Conservation (phyloP, 306 rosid genomes). For the Begonia peltatifolia region DNA sequence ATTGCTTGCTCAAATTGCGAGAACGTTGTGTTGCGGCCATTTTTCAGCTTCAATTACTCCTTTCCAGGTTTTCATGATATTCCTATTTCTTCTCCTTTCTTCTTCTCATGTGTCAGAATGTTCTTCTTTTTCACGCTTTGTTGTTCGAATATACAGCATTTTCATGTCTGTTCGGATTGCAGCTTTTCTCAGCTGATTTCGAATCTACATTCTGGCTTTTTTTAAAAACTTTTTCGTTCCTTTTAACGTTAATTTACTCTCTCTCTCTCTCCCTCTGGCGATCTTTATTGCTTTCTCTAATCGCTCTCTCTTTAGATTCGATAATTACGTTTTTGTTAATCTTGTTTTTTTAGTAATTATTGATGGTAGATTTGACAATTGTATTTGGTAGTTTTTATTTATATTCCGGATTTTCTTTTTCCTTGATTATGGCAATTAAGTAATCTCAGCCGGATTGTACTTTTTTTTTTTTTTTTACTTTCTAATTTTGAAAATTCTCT, state of each 20-base stretch:
- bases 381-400: no score
- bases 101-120: slow-evolving; percentile 6
- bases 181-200: slow-evolving; percentile 15
- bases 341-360: no score
- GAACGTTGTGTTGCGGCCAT: slow-evolving; percentile 10
- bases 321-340: no score
- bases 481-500: slow-evolving; percentile 5
- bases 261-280: no score
- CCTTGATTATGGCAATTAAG: background rate
- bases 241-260: no score
- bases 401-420: background rate
- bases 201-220: slow-evolving; percentile 18
- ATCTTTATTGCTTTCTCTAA: no score
- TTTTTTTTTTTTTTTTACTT: background rate
- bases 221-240: slow-evolving; percentile 1
- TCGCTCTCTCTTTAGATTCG: no score
- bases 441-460: background rate
- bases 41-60: background rate
- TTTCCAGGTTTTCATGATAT: slow-evolving; percentile 7
- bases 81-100: background rate
- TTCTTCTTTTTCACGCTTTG: slow-evolving; percentile 6
- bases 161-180: slow-evolving; percentile 1
- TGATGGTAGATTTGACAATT: no score
- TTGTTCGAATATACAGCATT: slow-evolving; percentile 6
- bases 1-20: slow-evolving; percentile 4